Percentiles rank a stretch among this genome's conserved stretches.
phyloP scores from a whole-genome alignment of 495 filamentous ascomycete genomes.

The Penicillium verhagenii region DNA sequence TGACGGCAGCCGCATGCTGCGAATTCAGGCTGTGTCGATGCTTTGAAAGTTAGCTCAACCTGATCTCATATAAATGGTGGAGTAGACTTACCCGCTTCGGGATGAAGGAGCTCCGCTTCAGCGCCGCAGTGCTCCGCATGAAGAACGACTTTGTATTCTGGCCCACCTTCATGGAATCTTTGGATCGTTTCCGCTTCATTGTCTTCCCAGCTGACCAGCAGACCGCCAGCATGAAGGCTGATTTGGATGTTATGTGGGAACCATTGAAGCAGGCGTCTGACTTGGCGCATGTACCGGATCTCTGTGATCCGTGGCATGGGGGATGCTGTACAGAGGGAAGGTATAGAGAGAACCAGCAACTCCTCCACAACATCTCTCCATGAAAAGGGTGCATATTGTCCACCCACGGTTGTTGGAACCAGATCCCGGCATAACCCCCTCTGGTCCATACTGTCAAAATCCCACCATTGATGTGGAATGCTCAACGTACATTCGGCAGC shows the following conservation, averaged over 20 bases:
- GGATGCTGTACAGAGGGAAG: neutral
- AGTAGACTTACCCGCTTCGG: neutral
- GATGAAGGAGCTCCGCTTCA: neutral
- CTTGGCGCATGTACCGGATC: neutral
- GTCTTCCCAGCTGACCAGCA: neutral
- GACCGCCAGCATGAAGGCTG: neutral
- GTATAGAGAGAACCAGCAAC: neutral
- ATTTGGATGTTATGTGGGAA: neutral
- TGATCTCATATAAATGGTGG: neutral
- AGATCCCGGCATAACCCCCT: neutral
- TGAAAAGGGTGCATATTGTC: neutral
- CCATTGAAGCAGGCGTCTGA: neutral
- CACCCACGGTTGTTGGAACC: neutral
- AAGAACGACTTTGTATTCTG: neutral
- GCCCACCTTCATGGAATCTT: neutral
- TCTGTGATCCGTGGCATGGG: neutral
- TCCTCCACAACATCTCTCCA: neutral
- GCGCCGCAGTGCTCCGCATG: neutral
- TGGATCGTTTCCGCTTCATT: neutral
- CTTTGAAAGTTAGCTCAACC: neutral
- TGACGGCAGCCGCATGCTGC: neutral
- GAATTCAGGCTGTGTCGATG: neutral
- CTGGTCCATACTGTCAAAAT: neutral
- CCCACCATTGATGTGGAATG: neutral
- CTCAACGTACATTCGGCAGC: neutral